Percentiles rank a stretch among this genome's conserved stretches.
Conservation (phyloP, 1,139 yeast species). For the Zygosaccharomyces pseudobailii region DNA sequence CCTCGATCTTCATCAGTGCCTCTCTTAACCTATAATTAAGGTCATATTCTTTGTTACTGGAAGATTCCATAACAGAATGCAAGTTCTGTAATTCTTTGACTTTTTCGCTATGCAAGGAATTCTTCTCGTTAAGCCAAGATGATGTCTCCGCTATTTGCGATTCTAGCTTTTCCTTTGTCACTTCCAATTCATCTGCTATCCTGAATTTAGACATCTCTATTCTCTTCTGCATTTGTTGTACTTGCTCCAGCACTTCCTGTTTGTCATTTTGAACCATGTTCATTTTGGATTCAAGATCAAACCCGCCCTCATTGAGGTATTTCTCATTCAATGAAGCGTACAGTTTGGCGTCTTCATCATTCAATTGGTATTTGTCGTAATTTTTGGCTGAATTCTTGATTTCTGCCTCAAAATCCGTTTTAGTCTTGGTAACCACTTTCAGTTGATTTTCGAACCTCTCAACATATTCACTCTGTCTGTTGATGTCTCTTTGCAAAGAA, state of each 20-base stretch:
- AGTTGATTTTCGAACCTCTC: slow-evolving; percentile 46
- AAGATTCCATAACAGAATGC: slow-evolving; percentile 32
- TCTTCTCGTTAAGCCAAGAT: slow-evolving; percentile 42
- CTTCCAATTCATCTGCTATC: slow-evolving; percentile 36
- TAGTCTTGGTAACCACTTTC: slow-evolving; percentile 43
- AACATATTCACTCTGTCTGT: slow-evolving; percentile 47
- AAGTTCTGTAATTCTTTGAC: slow-evolving; percentile 35
- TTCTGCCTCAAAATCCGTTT: slow-evolving; percentile 43
- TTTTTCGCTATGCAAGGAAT: slow-evolving; percentile 40
- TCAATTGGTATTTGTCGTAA: slow-evolving; percentile 37
- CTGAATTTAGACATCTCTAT: slow-evolving; percentile 39
- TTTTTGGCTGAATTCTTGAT: slow-evolving; percentile 30
- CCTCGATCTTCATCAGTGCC: slow-evolving; percentile 59
- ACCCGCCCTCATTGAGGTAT: slow-evolving; percentile 56
- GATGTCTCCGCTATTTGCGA: slow-evolving; percentile 39
- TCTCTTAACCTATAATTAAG: slow-evolving; percentile 61
- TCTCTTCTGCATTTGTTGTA: slow-evolving; percentile 41
- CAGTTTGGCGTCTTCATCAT: slow-evolving; percentile 51
- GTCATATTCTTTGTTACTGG: slow-evolving; percentile 42
- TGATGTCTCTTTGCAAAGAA: slow-evolving; percentile 50
- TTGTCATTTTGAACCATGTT: slow-evolving; percentile 43
- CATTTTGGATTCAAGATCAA: slow-evolving; percentile 50
- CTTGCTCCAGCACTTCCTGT: slow-evolving; percentile 40
- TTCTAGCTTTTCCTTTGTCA: slow-evolving; percentile 40
- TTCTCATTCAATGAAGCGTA: slow-evolving; percentile 57